Evolutionary conservation across 176 grass and related monocot species (phyloP).

Genomic region (Cocos nucifera): DNA sequence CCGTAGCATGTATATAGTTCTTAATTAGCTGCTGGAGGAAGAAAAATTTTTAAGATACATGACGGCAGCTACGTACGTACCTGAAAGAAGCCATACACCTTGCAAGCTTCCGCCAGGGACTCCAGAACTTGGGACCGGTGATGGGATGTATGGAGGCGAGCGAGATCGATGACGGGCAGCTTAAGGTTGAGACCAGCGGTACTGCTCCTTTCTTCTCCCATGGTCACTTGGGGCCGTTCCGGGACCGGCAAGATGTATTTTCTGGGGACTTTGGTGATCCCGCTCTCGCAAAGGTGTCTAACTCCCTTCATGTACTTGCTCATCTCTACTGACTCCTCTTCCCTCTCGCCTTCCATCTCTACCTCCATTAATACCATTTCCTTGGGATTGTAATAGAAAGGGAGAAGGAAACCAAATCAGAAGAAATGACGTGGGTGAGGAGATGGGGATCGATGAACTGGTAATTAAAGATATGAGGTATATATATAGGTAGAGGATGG

Average conservation of each 20-base stretch:
- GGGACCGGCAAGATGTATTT: constrained; percentile 45
- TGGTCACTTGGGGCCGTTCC: constrained; percentile 33
- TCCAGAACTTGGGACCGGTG: constrained; percentile 29
- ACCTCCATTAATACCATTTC: constrained; percentile 7
- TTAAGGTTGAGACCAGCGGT: not conserved
- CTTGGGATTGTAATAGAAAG: not conserved
- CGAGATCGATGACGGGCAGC: constrained; percentile 64
- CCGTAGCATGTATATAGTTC: too few relatives aligned
- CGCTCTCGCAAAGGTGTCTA: constrained; percentile 44
- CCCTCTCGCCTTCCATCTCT: not conserved
- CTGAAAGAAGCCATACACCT: constrained; percentile 81
- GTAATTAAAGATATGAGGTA: not conserved
- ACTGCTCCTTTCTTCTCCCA: too few relatives aligned
- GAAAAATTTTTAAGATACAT: too few relatives aligned
- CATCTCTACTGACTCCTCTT: not conserved
- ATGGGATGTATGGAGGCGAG: constrained; percentile 29
- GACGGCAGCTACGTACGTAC: not conserved
- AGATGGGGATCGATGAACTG: not conserved
- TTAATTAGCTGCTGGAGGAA: too few relatives aligned
- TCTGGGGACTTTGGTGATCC: constrained; percentile 37
- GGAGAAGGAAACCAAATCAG: not conserved
- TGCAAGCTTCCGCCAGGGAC: constrained; percentile 51
- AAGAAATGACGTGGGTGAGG: not conserved
- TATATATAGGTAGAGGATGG: constrained; percentile 19
- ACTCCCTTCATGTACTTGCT: constrained; percentile 38